Evolutionary conservation across 768 basidiomycete species (phyloP).

Genomic region (Suillus luteus): DNA sequence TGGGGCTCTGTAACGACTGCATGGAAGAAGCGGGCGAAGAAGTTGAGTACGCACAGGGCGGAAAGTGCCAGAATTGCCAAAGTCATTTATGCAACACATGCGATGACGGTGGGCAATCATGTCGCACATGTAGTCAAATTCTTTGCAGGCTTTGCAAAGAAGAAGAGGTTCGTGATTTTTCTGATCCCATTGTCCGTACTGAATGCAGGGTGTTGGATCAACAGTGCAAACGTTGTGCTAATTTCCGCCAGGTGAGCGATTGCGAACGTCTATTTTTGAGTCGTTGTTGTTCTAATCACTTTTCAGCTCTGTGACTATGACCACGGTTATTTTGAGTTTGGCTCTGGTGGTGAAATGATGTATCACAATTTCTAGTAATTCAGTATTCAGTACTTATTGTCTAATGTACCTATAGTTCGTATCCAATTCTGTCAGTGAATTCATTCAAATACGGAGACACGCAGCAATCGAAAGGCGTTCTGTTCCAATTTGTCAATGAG

Average conservation of each 20-base stretch:
- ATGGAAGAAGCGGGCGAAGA: slow-evolving; percentile 2
- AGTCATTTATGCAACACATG: background rate
- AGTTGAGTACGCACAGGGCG: background rate
- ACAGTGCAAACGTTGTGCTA: background rate
- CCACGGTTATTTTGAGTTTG: background rate
- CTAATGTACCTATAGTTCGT: no score
- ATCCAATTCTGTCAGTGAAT: no score
- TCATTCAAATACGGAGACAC: no score
- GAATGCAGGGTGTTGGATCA: background rate
- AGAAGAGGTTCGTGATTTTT: background rate
- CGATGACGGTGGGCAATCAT: no score
- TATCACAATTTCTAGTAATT: background rate
- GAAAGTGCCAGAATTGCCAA: background rate
- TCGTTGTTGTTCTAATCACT: background rate
- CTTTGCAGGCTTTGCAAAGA: background rate
- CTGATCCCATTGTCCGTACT: background rate
- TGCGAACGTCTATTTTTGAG: background rate
- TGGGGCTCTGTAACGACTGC: slow-evolving; percentile 11
- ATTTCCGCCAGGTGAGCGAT: background rate
- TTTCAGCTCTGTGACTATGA: background rate
- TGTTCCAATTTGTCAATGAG: background rate
- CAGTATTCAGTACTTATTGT: background rate
- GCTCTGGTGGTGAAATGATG: background rate
- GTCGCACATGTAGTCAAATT: background rate
- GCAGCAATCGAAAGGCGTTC: no score